phyloP scores from a whole-genome alignment of 1,284 basidiomycete genomes.

The Neonothopanus nambi region DNA sequence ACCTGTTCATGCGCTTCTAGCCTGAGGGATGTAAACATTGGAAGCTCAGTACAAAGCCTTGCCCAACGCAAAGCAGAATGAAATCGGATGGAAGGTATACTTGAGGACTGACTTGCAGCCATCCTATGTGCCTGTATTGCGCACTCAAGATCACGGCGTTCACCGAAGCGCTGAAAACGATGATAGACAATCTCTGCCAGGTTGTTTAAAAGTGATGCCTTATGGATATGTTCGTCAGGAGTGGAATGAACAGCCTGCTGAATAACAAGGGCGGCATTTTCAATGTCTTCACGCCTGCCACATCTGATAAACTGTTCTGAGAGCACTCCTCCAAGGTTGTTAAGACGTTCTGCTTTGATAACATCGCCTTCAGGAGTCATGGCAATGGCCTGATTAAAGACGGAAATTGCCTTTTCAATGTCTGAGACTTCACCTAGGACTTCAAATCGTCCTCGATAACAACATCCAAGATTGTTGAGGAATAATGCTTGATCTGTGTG shows the following conservation, averaged over 20 bases:
- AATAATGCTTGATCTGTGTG: slow-evolving; percentile 1
- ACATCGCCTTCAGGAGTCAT: slow-evolving; percentile 5
- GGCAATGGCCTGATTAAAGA: slow-evolving; percentile 16
- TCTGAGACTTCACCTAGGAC: slow-evolving; percentile 9
- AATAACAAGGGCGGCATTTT: background rate
- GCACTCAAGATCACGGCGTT: background rate
- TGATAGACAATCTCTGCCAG: background rate
- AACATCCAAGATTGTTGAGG: slow-evolving; percentile 8
- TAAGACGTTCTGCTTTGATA: background rate
- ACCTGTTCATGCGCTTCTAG: background rate
- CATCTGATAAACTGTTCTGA: background rate
- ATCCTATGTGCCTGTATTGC: background rate
- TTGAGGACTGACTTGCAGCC: background rate
- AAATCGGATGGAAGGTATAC: background rate
- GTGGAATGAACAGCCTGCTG: slow-evolving; percentile 1
- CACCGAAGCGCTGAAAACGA: background rate
- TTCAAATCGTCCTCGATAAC: slow-evolving; percentile 12
- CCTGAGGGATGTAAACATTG: no score
- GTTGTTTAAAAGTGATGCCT: background rate
- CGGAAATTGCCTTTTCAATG: slow-evolving; percentile 16
- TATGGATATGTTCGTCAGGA: slow-evolving; percentile 1
- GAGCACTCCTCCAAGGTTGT: slow-evolving; percentile 2
- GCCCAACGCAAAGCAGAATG: background rate
- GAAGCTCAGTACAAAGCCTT: background rate
- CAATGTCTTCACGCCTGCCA: background rate